A percentile compares a stretch with the other conserved stretches of the same genome.
Evolutionary conservation across 768 basidiomycete genomes (phyloP).

Genomic region (Leccinum barrowsii): DNA sequence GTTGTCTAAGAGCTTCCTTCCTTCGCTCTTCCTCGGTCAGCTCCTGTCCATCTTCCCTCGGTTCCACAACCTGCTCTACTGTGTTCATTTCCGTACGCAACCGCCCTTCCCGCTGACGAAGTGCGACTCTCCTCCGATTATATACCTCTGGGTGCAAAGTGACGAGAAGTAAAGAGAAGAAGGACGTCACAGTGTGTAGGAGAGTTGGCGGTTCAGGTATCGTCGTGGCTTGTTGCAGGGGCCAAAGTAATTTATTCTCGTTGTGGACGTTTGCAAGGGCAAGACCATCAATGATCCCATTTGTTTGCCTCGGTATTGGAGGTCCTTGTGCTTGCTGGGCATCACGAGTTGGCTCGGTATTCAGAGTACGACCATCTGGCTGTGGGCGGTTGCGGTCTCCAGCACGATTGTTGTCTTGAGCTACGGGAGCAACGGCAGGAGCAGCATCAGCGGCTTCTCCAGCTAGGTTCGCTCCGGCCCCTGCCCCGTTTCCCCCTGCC

Average conservation of each 20-base stretch:
- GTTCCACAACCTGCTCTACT: constrained; percentile 24
- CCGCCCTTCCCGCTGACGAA: constrained; percentile 61
- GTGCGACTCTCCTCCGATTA: constrained; percentile 57
- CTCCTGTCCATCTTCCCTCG: constrained; percentile 29
- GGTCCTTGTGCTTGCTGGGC: constrained; percentile 27
- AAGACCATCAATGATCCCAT: constrained; percentile 44
- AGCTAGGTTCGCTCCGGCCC: constrained; percentile 18
- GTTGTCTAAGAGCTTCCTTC: constrained; percentile 32
- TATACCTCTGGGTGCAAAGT: constrained; percentile 75
- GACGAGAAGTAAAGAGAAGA: constrained; percentile 52
- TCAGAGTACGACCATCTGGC: constrained; percentile 14
- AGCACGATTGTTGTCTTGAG: constrained; percentile 13
- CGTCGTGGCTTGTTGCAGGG: constrained; percentile 16
- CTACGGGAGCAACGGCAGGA: constrained; percentile 21
- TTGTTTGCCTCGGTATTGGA: constrained; percentile 28
- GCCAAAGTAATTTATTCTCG: constrained; percentile 53
- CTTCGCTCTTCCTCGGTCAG: constrained; percentile 33
- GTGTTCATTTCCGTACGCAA: constrained; percentile 62
- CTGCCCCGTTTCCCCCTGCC: constrained; percentile 25
- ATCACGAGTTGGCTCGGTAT: constrained; percentile 14
- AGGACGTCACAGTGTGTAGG: constrained; percentile 48
- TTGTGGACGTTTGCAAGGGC: constrained; percentile 54
- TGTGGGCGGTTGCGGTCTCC: constrained; percentile 15
- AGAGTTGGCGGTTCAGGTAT: constrained; percentile 41
- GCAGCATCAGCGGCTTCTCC: constrained; percentile 19